A percentile compares a stretch with the other conserved stretches of the same genome.
Conservation (phyloP, 768 basidiomycete species). For the Dictyophora rubrovolvata region DNA sequence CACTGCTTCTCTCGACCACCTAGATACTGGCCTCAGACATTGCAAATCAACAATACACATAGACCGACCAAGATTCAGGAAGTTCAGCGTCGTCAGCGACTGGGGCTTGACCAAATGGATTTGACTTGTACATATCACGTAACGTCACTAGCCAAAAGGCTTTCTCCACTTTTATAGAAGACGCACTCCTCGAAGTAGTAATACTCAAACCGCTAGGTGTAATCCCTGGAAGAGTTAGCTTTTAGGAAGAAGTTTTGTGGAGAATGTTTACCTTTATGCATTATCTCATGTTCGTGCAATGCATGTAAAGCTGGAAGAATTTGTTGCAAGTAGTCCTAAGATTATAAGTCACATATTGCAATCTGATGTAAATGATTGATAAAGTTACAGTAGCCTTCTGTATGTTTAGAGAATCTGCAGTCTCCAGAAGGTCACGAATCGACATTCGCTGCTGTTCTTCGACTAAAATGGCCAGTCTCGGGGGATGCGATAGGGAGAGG, state of each 20-base stretch:
- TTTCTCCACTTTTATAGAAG: slow-evolving; percentile 65
- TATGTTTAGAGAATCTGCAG: slow-evolving; percentile 64
- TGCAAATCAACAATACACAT: slow-evolving; percentile 10
- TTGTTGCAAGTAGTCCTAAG: slow-evolving; percentile 66
- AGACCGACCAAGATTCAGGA: slow-evolving; percentile 41
- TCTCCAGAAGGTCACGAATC: slow-evolving; percentile 64
- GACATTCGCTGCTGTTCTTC: slow-evolving; percentile 61
- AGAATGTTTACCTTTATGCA: slow-evolving; percentile 50
- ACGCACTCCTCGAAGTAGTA: slow-evolving; percentile 41
- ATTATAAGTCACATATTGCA: neutral
- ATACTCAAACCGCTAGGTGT: slow-evolving; percentile 52
- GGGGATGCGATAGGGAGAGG: slow-evolving; percentile 40
- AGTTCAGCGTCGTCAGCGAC: slow-evolving; percentile 17
- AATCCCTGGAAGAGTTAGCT: slow-evolving; percentile 34
- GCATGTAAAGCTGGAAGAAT: slow-evolving; percentile 60
- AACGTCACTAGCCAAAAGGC: slow-evolving; percentile 63
- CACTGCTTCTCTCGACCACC: slow-evolving; percentile 70
- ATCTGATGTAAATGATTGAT: neutral
- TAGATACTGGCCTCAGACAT: slow-evolving; percentile 17
- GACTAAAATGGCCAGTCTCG: slow-evolving; percentile 55
- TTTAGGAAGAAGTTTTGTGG: neutral
- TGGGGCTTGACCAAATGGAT: slow-evolving; percentile 48
- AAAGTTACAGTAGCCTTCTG: slow-evolving; percentile 52
- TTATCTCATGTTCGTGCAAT: slow-evolving; percentile 51
- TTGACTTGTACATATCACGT: slow-evolving; percentile 75